A percentile compares a stretch with the other conserved stretches of the same genome.
Conservation (phyloP, 257 asterid species). For the Eustoma russellianum region DNA sequence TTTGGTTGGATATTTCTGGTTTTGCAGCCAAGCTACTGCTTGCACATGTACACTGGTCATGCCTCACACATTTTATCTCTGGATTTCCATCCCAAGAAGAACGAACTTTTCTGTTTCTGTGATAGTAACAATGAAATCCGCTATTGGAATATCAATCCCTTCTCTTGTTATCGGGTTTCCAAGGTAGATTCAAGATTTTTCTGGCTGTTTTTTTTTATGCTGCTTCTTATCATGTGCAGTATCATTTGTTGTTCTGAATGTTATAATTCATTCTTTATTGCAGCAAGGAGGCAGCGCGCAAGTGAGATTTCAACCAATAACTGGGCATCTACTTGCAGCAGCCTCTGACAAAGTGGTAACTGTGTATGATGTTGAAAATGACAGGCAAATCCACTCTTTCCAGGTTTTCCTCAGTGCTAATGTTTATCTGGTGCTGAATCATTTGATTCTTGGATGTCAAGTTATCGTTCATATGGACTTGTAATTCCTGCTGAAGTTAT, state of each 20-base stretch:
- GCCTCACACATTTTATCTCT: constrained; percentile 74
- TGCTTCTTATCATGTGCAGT: neutral
- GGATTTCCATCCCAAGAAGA: constrained; percentile 92
- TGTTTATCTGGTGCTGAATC: too few species aligned
- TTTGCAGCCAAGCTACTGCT: constrained; percentile 83
- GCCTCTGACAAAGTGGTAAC: constrained; percentile 89
- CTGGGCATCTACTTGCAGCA: constrained; percentile 82
- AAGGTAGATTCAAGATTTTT: constrained; percentile 35
- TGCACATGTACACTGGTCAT: constrained; percentile 71
- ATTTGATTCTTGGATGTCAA: too few species aligned
- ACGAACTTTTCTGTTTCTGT: constrained; percentile 85
- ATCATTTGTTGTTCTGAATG: neutral
- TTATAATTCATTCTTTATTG: constrained; percentile 8
- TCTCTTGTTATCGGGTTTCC: constrained; percentile 58
- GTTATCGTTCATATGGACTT: too few species aligned
- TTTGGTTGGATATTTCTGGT: constrained; percentile 15
- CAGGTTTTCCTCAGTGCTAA: constrained; percentile 40
- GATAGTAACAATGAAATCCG: constrained; percentile 72
- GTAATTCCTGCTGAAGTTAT: neutral
- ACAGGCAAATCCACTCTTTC: constrained; percentile 76
- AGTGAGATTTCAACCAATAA: constrained; percentile 89
- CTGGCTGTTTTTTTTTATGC: neutral
- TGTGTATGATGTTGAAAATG: constrained; percentile 79
- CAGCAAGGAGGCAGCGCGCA: constrained; percentile 97
- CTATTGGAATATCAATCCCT: constrained; percentile 65